Conservation (phyloP, 352 stramenopile genomes). For the Albugo laibachii region DNA sequence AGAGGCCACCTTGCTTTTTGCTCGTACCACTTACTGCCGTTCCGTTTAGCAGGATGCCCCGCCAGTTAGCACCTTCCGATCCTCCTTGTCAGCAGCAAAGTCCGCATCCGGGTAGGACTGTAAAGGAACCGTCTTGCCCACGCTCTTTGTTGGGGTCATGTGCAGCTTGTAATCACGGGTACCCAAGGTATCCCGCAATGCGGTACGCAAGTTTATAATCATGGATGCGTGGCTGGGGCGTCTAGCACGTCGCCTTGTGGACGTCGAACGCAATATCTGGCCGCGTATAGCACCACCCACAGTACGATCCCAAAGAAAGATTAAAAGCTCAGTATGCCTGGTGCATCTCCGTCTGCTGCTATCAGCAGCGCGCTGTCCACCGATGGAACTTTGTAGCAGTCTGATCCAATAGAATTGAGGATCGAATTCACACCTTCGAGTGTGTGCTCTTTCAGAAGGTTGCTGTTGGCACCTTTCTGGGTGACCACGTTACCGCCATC, state of each 20-base stretch:
- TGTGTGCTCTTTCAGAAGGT: too few species aligned
- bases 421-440: conserved; percentile 5
- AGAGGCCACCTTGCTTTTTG: conserved; percentile 7
- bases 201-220: too few species aligned
- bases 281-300: conserved; percentile 13
- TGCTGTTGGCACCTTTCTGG: conserved; percentile 8
- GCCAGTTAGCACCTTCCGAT: conserved; percentile 7
- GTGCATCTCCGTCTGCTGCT: not conserved
- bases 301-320: conserved; percentile 14
- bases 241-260: too few species aligned
- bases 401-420: conserved; percentile 3
- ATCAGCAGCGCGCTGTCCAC: conserved; percentile 3
- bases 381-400: conserved; percentile 7
- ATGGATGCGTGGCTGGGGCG: too few species aligned
- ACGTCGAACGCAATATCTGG: not conserved
- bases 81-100: conserved; percentile 6
- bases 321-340: conserved; percentile 12
- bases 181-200: too few species aligned
- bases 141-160: too few species aligned
- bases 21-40: conserved; percentile 1
- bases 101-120: conserved; percentile 2
- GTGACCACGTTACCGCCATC: conserved; percentile 3
- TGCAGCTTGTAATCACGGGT: too few species aligned
- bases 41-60: conserved; percentile 5
- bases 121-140: too few species aligned